A percentile compares a stretch with the other conserved stretches of the same genome.
These are phyloP conservation scores for Solanum piurae DNA, from an alignment of 257 asterid species.

Conservation along the genomic window DNA sequence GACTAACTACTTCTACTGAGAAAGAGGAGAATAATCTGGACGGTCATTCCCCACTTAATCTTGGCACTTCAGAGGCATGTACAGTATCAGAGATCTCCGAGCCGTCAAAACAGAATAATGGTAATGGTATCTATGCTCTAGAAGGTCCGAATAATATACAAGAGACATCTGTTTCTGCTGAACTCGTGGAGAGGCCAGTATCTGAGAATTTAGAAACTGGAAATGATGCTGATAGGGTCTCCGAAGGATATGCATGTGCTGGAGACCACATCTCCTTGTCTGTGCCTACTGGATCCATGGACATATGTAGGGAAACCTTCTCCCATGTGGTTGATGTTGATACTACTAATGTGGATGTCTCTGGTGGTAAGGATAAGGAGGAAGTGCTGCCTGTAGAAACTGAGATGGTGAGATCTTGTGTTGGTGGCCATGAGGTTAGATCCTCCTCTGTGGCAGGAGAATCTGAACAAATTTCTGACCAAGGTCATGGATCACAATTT, in stretches of 20 bases:
- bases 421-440: background rate
- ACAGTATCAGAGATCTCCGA: background rate
- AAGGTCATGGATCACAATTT: constrained; percentile 20
- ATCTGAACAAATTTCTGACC: constrained; percentile 4
- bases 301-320: constrained; percentile 12
- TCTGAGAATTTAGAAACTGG: constrained; percentile 21
- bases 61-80: background rate
- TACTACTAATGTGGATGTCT: constrained; percentile 16
- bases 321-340: constrained; percentile 12
- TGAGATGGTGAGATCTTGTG: constrained; percentile 4
- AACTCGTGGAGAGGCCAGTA: constrained; percentile 15
- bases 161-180: constrained; percentile 15
- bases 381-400: constrained; percentile 4
- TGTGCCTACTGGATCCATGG: constrained; percentile 21
- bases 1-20: constrained; percentile 14
- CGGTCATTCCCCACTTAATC: constrained; percentile 13
- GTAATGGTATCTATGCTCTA: constrained; percentile 8
- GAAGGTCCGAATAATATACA: constrained; percentile 9
- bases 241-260: constrained; percentile 17
- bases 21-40: constrained; percentile 18
- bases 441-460: background rate
- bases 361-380: constrained; percentile 13
- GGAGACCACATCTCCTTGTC: constrained; percentile 19
- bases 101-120: background rate
- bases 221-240: constrained; percentile 9